Base-by-base conservation (phyloP, 257 asterid genomes). In the Solanum clarkiae region DNA sequence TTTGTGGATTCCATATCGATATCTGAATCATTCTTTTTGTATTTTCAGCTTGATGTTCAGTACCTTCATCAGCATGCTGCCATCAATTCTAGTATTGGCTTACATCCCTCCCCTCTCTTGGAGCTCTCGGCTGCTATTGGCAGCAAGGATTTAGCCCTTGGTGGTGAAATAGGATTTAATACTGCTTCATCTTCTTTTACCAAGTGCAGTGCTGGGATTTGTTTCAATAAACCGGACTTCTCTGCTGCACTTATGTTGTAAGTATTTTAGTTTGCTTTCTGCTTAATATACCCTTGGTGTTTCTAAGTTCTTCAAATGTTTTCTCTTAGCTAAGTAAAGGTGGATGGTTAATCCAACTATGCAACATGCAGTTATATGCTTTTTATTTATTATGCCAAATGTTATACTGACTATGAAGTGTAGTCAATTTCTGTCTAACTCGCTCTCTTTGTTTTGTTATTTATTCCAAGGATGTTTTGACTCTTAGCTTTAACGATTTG, bases 81-180 rank as follows among this genome's bases (percentile, higher is more conserved):
- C 90, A 88, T 95, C 82, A 90, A 91, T 88, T 91, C 98, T 86
- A 93, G 97, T 87, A 91, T 95, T 86, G 98, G 96, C 57, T 87
- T 94, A 89, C 87, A 94, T 89, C 95, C 98, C 11, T 89, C 92
- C 60, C 98, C 98, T 68, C 94, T 89, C 62, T 86, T 95, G 90
- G 98, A 93, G 84, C 85, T 93, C 89, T 85, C 98, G 86, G 96
- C 93, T 20, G 93, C 98, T 29, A 80, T 94, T 84, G 98, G 98
- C 71, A 89, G 89, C 82, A 91, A 89, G 85, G 92, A 91, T 80
- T 71, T 92, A 56, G 90, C 97, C 68, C 86, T 94, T 80, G 98
- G 98, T 47, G 98, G 96, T 75, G 96, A 94, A 89, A 80, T 94
- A 45, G 93, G 92, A 82, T 95, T 95, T 47, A 94, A 95, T 86